Conservation (phyloP, 768 basidiomycete genomes). For the Galerina sulciceps region DNA sequence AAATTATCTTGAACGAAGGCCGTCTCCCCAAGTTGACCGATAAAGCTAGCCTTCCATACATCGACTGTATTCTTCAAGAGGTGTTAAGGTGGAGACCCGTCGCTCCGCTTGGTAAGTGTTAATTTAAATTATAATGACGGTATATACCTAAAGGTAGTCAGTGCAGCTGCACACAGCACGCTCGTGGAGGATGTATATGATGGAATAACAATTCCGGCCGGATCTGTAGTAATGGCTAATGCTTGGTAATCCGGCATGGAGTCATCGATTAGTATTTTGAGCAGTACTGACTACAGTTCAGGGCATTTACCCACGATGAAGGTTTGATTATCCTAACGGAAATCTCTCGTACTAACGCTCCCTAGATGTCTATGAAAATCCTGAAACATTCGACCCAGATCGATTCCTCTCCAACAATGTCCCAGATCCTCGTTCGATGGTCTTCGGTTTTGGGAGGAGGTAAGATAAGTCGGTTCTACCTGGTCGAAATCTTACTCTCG, state of each 20-base stretch:
- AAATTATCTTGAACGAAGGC: background rate
- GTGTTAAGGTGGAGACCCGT: background rate
- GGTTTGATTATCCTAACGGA: background rate
- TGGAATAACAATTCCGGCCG: conserved; percentile 3
- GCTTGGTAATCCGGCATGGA: background rate
- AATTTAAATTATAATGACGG: background rate
- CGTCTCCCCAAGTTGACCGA: background rate
- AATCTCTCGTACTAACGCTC: background rate
- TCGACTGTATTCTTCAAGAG: background rate
- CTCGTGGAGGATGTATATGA: conserved; percentile 1
- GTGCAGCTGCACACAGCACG: conserved; percentile 2
- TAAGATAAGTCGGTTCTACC: background rate
- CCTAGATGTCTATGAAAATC: background rate
- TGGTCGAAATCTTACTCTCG: background rate
- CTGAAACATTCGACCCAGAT: background rate
- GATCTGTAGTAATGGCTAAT: conserved; percentile 5
- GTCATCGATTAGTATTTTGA: no score
- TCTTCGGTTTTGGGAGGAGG: conserved; percentile 2
- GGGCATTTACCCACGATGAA: conserved; percentile 2
- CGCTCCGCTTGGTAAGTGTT: background rate
- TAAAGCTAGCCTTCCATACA: background rate
- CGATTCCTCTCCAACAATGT: background rate
- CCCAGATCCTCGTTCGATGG: background rate
- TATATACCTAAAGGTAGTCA: background rate
- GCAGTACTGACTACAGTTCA: background rate